Conservation (phyloP, 1,139 yeast species). For the Nakaseomyces sp. region DNA sequence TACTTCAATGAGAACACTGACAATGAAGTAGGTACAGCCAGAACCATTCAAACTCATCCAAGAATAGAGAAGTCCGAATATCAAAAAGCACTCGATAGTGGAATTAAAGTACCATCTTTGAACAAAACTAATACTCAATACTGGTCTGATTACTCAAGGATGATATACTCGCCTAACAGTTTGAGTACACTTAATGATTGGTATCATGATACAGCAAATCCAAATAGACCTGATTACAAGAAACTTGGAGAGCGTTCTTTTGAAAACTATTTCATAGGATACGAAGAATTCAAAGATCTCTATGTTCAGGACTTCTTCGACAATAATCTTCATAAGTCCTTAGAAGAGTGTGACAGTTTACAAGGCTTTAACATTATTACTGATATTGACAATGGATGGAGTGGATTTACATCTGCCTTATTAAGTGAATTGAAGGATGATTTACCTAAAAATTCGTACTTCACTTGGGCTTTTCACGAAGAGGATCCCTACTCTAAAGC, state of each 20-base stretch:
- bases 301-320: slow-evolving; percentile 44
- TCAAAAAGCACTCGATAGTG: slow-evolving; percentile 54
- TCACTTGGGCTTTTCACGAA: slow-evolving; percentile 47
- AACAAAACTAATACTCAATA: slow-evolving; percentile 40
- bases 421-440: slow-evolving; percentile 59
- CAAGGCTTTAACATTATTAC: slow-evolving; percentile 62
- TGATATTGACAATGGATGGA: slow-evolving; percentile 76
- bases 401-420: slow-evolving; percentile 56
- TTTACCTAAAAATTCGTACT: slow-evolving; percentile 51
- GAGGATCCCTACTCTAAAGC: slow-evolving; percentile 19
- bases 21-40: slow-evolving; percentile 9
- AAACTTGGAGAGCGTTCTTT: slow-evolving; percentile 28
- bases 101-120: slow-evolving; percentile 35
- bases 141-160: slow-evolving; percentile 77
- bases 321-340: slow-evolving; percentile 46
- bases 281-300: slow-evolving; percentile 37
- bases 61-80: slow-evolving; percentile 43
- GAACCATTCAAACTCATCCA: slow-evolving; percentile 25
- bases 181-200: slow-evolving; percentile 48
- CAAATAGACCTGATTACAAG: slow-evolving; percentile 27
- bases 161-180: slow-evolving; percentile 57
- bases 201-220: slow-evolving; percentile 34
- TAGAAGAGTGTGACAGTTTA: slow-evolving; percentile 73
- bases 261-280: slow-evolving; percentile 40
- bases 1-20: slow-evolving; percentile 19